Evolutionary conservation across 768 basidiomycete genomes (phyloP).

Genomic region (Agaricus sinodeliciosus): DNA sequence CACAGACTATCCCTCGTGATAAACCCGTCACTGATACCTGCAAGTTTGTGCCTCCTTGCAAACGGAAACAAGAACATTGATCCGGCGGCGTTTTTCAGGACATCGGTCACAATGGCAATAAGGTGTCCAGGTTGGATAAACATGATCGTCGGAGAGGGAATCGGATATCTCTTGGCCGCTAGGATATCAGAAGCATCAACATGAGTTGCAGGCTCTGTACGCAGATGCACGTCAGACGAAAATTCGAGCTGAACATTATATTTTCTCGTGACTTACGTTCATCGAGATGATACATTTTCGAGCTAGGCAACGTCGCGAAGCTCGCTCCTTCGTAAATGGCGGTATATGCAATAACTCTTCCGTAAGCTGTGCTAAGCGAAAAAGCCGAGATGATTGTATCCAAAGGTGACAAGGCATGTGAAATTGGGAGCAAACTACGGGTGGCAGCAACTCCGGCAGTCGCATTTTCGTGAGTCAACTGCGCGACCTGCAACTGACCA

Average conservation of each 20-base stretch:
- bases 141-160: slow-evolving; percentile 74
- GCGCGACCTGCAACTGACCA: slow-evolving; percentile 52
- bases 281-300: slow-evolving; percentile 44
- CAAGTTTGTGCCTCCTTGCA: slow-evolving; percentile 74
- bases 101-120: slow-evolving; percentile 40
- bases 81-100: slow-evolving; percentile 48
- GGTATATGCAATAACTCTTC: slow-evolving; percentile 73
- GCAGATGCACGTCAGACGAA: not conserved
- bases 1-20: slow-evolving; percentile 75
- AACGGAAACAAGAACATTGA: slow-evolving; percentile 50
- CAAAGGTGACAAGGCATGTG: slow-evolving; percentile 56
- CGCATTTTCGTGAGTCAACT: slow-evolving; percentile 77
- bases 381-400: slow-evolving; percentile 79
- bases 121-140: slow-evolving; percentile 67
- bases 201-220: not conserved
- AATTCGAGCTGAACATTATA: not conserved
- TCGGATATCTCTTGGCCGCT: slow-evolving; percentile 41
- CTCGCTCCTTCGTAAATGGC: slow-evolving; percentile 70
- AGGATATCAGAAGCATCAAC: slow-evolving; percentile 41
- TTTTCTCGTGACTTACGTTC: slow-evolving; percentile 27
- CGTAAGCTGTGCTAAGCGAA: slow-evolving; percentile 68
- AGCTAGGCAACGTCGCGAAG: slow-evolving; percentile 60
- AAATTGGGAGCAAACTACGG: slow-evolving; percentile 68
- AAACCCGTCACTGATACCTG: slow-evolving; percentile 65
- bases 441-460: slow-evolving; percentile 85